phyloP scores from a whole-genome alignment of 352 stramenopile species.

The Phytopythium delawarense region DNA sequence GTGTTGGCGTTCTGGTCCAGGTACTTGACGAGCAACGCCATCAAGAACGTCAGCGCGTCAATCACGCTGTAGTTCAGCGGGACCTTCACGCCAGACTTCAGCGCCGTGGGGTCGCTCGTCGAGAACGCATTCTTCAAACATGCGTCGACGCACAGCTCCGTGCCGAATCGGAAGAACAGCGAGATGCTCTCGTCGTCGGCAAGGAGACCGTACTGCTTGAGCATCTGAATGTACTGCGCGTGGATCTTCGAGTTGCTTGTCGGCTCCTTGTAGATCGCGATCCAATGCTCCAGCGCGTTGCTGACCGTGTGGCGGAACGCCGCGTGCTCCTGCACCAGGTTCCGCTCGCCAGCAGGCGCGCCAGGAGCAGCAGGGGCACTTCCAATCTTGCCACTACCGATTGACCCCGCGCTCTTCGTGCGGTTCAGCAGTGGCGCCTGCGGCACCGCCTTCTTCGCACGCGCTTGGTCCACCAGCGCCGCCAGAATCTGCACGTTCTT shows the following conservation, averaged over 20 bases:
- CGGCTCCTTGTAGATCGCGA: conserved; percentile 95
- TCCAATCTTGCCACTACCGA: conserved; percentile 40
- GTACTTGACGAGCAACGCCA: conserved; percentile 95
- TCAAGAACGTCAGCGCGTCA: conserved; percentile 95
- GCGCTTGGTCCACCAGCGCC: conserved; percentile 73
- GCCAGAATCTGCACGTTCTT: conserved; percentile 87
- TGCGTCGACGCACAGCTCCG: conserved; percentile 96
- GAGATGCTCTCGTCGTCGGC: conserved; percentile 96
- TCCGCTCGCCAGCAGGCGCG: conserved; percentile 22
- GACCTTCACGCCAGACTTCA: conserved; percentile 43
- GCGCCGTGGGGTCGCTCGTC: conserved; percentile 25
- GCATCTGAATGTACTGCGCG: conserved; percentile 95
- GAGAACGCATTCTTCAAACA: conserved; percentile 88
- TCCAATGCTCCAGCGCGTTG: conserved; percentile 97
- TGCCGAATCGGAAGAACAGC: conserved; percentile 96
- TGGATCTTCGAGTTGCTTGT: conserved; percentile 93
- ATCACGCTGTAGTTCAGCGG: conserved; percentile 92
- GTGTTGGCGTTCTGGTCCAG: conserved; percentile 81
- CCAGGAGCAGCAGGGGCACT: not conserved
- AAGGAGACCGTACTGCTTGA: conserved; percentile 95
- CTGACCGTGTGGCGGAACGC: conserved; percentile 84
- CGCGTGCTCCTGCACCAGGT: conserved; percentile 64
- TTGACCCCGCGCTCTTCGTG: conserved; percentile 53
- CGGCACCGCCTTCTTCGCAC: conserved; percentile 36
- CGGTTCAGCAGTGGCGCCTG: conserved; percentile 11